Evolutionary conservation across 2,329 filamentous ascomycete genomes (phyloP).

Genomic region (Aspergillus pseudoglaucus): DNA sequence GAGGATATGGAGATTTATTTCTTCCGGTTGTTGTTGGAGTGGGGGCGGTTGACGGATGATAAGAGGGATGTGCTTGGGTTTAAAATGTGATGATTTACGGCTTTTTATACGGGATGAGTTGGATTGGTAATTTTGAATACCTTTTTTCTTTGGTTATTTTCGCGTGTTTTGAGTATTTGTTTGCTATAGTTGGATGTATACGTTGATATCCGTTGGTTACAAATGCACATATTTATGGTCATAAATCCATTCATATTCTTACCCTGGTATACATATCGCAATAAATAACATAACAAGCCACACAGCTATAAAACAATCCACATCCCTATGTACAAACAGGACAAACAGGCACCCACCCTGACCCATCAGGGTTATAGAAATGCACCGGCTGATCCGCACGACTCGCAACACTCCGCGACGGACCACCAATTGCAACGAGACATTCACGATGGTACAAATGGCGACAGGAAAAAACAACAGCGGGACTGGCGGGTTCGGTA

Average conservation of each 20-base stretch:
- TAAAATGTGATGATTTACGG: conserved; percentile 8
- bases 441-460: conserved; percentile 45
- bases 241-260: not conserved
- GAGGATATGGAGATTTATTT: conserved; percentile 78
- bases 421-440: conserved; percentile 25
- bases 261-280: too few species aligned
- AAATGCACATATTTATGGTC: not conserved
- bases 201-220: not conserved
- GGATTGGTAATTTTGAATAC: not conserved
- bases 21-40: conserved; percentile 71
- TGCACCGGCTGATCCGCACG: conserved; percentile 5
- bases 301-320: not conserved
- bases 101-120: not conserved
- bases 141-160: not conserved
- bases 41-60: conserved; percentile 64
- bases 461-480: conserved; percentile 44
- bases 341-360: conserved; percentile 26
- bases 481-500: conserved; percentile 15
- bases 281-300: not conserved
- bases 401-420: not conserved
- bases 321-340: conserved; percentile 32
- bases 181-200: too few species aligned
- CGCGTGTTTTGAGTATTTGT: not conserved
- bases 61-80: conserved; percentile 44
- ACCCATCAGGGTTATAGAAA: conserved; percentile 17